These are phyloP conservation scores for Leptodontidium sp. DNA, from an alignment of 2,329 filamentous ascomycete species.

Conservation along the genomic window DNA sequence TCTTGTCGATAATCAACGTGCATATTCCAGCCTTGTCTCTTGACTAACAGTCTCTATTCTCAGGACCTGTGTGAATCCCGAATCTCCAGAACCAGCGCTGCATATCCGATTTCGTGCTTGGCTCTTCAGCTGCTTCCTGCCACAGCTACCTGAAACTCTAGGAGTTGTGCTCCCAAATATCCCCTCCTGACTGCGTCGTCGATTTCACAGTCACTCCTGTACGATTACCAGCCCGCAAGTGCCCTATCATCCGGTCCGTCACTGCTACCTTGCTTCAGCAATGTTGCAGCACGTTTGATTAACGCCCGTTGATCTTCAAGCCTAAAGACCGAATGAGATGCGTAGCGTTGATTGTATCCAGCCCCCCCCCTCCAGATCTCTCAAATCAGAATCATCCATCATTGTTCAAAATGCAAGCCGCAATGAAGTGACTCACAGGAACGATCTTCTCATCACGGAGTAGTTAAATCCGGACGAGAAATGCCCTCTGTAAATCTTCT, in stretches of 20 bases:
- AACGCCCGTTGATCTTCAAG: conserved; percentile 47
- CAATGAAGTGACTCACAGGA: conserved; percentile 44
- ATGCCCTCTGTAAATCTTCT: conserved; percentile 46
- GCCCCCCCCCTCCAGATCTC: conserved; percentile 47
- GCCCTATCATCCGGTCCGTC: conserved; percentile 29
- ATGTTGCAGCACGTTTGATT: conserved; percentile 28
- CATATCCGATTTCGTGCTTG: conserved; percentile 41
- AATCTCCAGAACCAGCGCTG: conserved; percentile 8
- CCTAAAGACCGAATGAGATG: conserved; percentile 33
- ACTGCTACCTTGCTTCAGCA: conserved; percentile 35
- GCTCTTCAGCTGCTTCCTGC: conserved; percentile 34
- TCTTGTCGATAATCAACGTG: not conserved
- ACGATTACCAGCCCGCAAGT: conserved; percentile 22
- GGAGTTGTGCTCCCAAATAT: conserved; percentile 33
- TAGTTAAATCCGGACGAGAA: conserved; percentile 49
- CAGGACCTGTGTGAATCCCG: not conserved
- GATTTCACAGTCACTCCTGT: not conserved
- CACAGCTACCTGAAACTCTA: conserved; percentile 37
- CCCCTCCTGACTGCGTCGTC: conserved; percentile 13
- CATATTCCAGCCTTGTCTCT: conserved; percentile 1
- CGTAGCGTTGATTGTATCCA: conserved; percentile 34
- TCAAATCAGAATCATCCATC: conserved; percentile 36
- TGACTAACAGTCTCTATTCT: conserved; percentile 3
- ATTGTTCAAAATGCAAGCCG: conserved; percentile 47
- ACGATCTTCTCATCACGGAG: conserved; percentile 48